These are phyloP conservation scores for Bacidia gigantensis DNA, from an alignment of 495 filamentous ascomycete genomes.

Conservation along the genomic window DNA sequence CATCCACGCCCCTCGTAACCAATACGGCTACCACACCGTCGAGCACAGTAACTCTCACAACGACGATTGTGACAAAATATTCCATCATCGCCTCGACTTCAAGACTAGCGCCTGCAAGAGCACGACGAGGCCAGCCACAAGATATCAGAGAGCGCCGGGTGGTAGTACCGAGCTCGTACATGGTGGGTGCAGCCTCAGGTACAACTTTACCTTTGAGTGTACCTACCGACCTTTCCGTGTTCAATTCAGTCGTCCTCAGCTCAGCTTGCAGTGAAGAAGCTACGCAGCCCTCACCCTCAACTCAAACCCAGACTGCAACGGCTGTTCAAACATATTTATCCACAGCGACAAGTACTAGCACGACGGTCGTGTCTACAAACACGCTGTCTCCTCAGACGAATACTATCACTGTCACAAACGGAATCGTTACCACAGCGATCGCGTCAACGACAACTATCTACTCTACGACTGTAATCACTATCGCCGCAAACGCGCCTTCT, in stretches of 20 bases:
- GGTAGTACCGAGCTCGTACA: no score
- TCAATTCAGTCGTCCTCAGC: not conserved
- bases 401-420: not conserved
- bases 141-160: not conserved
- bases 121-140: no score
- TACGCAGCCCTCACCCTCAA: not conserved
- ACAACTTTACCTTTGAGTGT: not conserved
- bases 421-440: not conserved
- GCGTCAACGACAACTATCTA: not conserved
- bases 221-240: not conserved
- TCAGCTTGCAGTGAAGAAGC: constrained; percentile 1
- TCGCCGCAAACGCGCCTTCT: not conserved
- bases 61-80: not conserved
- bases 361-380: no score
- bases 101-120: not conserved
- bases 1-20: not conserved
- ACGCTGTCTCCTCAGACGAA: not conserved
- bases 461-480: constrained; percentile 2
- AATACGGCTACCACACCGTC: not conserved
- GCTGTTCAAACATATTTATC: not conserved
- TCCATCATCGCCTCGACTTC: not conserved
- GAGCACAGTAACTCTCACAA: not conserved
- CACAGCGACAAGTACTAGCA: not conserved
- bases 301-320: not conserved
- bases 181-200: no score